These are phyloP conservation scores for Schwanniomyces etchellsii DNA, from an alignment of 1,139 yeast genomes.

Conservation along the genomic window DNA sequence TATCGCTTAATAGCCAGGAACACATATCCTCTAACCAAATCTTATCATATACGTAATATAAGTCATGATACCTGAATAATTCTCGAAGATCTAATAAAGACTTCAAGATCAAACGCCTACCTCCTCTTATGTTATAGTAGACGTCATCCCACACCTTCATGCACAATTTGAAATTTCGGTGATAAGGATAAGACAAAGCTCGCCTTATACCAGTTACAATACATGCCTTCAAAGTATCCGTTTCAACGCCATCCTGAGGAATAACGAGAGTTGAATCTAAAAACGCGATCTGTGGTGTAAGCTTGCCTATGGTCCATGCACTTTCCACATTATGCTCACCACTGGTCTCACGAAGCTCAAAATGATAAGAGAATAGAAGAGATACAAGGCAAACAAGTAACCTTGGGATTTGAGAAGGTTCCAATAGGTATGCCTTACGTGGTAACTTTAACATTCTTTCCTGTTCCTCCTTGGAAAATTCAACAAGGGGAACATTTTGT, in stretches of 20 bases:
- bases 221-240: slow-evolving; percentile 38
- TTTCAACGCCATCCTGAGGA: slow-evolving; percentile 23
- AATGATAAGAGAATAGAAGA: slow-evolving; percentile 65
- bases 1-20: slow-evolving; percentile 67
- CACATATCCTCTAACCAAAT: slow-evolving; percentile 77
- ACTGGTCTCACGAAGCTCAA: slow-evolving; percentile 67
- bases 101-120: slow-evolving; percentile 60
- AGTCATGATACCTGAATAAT: slow-evolving; percentile 77
- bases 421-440: slow-evolving; percentile 51
- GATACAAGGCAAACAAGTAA: slow-evolving; percentile 59
- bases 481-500: slow-evolving; percentile 33
- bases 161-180: slow-evolving; percentile 61
- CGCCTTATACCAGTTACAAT: slow-evolving; percentile 63
- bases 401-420: slow-evolving; percentile 38
- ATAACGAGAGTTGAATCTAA: slow-evolving; percentile 55
- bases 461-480: slow-evolving; percentile 56
- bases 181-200: slow-evolving; percentile 74
- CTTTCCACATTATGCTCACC: slow-evolving; percentile 85
- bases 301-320: slow-evolving; percentile 89
- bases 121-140: slow-evolving; percentile 57
- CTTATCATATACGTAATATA: slow-evolving; percentile 82
- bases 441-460: slow-evolving; percentile 67
- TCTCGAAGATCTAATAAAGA: slow-evolving; percentile 58
- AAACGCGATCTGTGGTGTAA: slow-evolving; percentile 70
- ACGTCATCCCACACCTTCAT: slow-evolving; percentile 73